Evolutionary conservation across 768 basidiomycete genomes (phyloP), one percentile per base, ranked within the genome.

Genomic region (Calocera viscosa): DNA sequence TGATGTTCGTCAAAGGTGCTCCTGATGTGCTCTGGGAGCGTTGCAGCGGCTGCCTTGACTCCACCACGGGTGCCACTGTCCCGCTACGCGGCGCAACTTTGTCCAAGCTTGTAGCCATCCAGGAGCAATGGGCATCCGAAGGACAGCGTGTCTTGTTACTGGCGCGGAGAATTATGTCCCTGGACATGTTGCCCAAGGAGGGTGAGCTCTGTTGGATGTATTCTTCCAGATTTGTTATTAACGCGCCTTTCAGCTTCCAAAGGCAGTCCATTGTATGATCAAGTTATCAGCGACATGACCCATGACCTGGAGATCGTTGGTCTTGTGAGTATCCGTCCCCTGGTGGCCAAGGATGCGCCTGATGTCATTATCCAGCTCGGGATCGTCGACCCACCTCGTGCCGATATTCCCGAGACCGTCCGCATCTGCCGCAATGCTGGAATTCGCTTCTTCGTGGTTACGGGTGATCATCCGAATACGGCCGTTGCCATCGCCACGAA

Each of bases 121-220:
- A 77, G 70, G 82, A 82, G 66, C 72, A 73, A 22, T 83, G 80
- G 79, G 82, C 85, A 1, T 71, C 77, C 12, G 76, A 78, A 65
- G 85, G 86, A 1, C 83, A 83, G 70, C 79, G 86, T n/a, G 85
- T 87, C n/a, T 76, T 87, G 14, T 75, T 85, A 0, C 78, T 86
- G 19, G 83, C 84, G 30, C 78, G 81, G 53, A 78, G 79, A 16
- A 67, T 80, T 16, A 69, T 85, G 22, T 68, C 73, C 1, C 74
- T 71, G 11, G 73, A 73, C 19, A 71, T 72, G 11, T 41, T 80
- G 0, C 72, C 77, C 28, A 76, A 78, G 65, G 69, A 72, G 2
- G 60, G 72, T 1, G 72, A 67, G 16, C 67, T 70, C 43, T 70
- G 78, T 53, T 67, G 72, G 32, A 40, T 16, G 11, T 14, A 16